Base-by-base conservation (phyloP, 441 rosid species). In the Erodium moschatum region DNA sequence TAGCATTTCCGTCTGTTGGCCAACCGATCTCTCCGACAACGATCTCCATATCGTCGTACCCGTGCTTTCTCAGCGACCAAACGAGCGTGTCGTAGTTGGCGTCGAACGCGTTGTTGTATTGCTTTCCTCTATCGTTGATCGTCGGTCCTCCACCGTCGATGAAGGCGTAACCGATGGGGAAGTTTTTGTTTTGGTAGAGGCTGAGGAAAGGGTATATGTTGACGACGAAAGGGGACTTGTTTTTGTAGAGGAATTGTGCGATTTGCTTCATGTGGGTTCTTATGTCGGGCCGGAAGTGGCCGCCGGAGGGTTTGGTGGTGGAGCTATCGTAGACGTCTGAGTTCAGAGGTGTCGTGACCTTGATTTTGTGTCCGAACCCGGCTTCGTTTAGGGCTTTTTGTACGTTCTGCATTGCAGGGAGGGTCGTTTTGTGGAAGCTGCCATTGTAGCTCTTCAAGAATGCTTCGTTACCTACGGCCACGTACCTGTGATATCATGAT, bases 121-220 rank as follows among this genome's bases (percentile, higher is more conserved):
- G 13, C 21, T 68, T 29, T n/a, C 82, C 76, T 0, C 79, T 76
- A 71, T 89, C 97, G 1, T 19, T 0, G 4, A 87, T 65, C 0
- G 84, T 10, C 1, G 44, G 31, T 5, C 81, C 83, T 0, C 69
- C 19, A 0, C 76, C 77, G 10, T 81, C 87, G 5, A 84, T 82
- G 77, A 87, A 91, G 1, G 98, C 96, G 15, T 64, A 94, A 0
- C 84, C 85, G 0, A 77, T 9, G 0, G 96, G 98, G 79, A 94
- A 94, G 19, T 78, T 72, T 0, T 70, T 21, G 74, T 77, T 85
- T 20, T 76, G 81, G 76, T 85, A 79, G 38, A 94, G 89, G 73
- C 96, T 88, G 29, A 91, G 86, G 77, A 87, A 94, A n/a, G 94
- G 98, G 40, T 94, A 94, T 31, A 91, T 87, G 83, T 94, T 94